Evolutionary conservation across 1,139 yeast genomes (phyloP).

Genomic region (Yamadazyma jaroonii): DNA sequence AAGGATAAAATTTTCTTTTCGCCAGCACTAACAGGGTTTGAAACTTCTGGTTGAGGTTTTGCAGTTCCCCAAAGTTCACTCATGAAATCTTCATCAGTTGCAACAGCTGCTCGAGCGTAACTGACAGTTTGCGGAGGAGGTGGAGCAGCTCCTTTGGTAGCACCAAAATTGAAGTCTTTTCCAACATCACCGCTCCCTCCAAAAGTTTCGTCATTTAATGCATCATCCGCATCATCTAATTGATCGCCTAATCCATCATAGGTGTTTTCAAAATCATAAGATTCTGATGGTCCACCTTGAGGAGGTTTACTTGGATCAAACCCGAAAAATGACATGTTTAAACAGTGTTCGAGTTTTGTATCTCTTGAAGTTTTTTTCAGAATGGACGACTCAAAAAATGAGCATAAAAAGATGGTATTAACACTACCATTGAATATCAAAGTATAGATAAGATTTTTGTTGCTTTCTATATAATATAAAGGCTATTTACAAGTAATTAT

Average conservation of each 20-base stretch:
- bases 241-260: constrained; percentile 76
- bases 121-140: constrained; percentile 37
- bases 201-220: constrained; percentile 84
- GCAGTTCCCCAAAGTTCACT: constrained; percentile 48
- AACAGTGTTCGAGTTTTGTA: not conserved
- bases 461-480: too few species aligned
- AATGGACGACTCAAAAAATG: constrained; percentile 11
- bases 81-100: constrained; percentile 48
- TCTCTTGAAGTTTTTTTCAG: constrained; percentile 2
- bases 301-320: constrained; percentile 50
- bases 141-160: constrained; percentile 10
- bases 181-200: constrained; percentile 62
- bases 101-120: constrained; percentile 57
- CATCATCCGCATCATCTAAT: constrained; percentile 72
- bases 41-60: constrained; percentile 14
- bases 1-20: constrained; percentile 57
- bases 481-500: not conserved
- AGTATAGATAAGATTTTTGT: too few species aligned
- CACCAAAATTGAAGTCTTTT: constrained; percentile 73
- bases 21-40: constrained; percentile 11
- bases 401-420: constrained; percentile 6
- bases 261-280: constrained; percentile 78
- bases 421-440: too few species aligned
- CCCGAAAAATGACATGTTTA: constrained; percentile 55
- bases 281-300: constrained; percentile 21